Evolutionary conservation across 768 basidiomycete genomes (phyloP).

Genomic region (Phanerodontia chrysosporium): DNA sequence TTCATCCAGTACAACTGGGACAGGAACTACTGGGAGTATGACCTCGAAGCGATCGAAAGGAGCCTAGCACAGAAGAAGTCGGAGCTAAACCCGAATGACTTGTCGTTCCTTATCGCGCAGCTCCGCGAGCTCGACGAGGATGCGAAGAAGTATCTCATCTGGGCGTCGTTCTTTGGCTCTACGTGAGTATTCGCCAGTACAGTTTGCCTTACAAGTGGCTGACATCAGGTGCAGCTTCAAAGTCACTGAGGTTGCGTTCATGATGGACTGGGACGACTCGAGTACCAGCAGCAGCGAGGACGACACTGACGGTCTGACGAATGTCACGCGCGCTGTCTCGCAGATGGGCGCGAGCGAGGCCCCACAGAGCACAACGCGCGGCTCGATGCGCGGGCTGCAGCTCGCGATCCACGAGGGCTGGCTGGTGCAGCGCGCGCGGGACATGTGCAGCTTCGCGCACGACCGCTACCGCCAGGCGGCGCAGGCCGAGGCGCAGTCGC

Average conservation of each 20-base stretch:
- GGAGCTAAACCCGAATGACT: constrained; percentile 54
- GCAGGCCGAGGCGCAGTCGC: constrained; percentile 49
- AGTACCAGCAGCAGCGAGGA: constrained; percentile 40
- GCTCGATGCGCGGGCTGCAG: constrained; percentile 66
- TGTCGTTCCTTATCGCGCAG: constrained; percentile 56
- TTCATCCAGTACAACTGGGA: constrained; percentile 68
- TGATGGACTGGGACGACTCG: constrained; percentile 72
- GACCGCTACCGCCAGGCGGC: constrained; percentile 74
- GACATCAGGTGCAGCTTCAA: constrained; percentile 48
- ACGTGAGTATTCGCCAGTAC: constrained; percentile 39
- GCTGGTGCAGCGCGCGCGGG: constrained; percentile 66
- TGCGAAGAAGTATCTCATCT: constrained; percentile 60
- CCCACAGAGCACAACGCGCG: constrained; percentile 39
- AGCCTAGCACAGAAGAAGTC: constrained; percentile 48
- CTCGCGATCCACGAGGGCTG: constrained; percentile 67
- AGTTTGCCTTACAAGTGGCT: not conserved
- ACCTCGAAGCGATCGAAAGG: constrained; percentile 53
- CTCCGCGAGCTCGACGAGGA: constrained; percentile 59
- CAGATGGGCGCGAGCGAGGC: constrained; percentile 37
- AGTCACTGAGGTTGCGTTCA: constrained; percentile 64
- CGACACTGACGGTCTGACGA: constrained; percentile 41
- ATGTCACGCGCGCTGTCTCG: constrained; percentile 47
- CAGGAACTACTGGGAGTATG: constrained; percentile 60
- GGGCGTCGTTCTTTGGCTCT: constrained; percentile 72
- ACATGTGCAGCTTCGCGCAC: constrained; percentile 75